Conservation (phyloP, 2,329 filamentous ascomycete genomes). For the Cladosporium sp. region DNA sequence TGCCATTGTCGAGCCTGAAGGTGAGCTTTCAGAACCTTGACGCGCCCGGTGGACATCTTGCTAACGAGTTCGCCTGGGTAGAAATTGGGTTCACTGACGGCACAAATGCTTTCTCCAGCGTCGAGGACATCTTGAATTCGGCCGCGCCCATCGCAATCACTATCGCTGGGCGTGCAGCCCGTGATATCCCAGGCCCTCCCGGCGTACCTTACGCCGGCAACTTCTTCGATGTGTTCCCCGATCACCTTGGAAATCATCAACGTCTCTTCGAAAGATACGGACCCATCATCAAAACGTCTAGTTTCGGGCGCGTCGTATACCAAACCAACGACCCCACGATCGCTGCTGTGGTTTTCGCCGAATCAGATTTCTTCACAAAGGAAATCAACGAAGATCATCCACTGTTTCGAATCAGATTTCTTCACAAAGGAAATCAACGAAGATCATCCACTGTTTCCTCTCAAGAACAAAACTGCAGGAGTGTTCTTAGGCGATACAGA, state of each 20-base stretch:
- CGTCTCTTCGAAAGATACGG: slow-evolving; percentile 38
- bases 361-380: slow-evolving; percentile 41
- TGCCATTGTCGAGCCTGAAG: slow-evolving; percentile 27
- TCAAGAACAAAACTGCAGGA: slow-evolving; percentile 30
- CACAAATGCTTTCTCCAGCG: background rate
- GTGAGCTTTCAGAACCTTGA: slow-evolving; percentile 13
- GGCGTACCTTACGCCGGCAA: slow-evolving; percentile 35
- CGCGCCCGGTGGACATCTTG: too few species aligned
- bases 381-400: slow-evolving; percentile 32
- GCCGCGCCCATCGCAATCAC: slow-evolving; percentile 34
- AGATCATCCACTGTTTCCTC: slow-evolving; percentile 29
- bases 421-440: slow-evolving; percentile 41
- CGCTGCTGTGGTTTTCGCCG: slow-evolving; percentile 30
- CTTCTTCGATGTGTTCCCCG: slow-evolving; percentile 35
- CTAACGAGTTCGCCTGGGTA: background rate
- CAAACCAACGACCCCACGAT: slow-evolving; percentile 36
- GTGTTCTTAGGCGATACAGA: slow-evolving; percentile 45
- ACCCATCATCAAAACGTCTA: slow-evolving; percentile 34
- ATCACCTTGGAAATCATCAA: slow-evolving; percentile 41
- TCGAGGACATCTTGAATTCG: background rate
- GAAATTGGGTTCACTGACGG: background rate
- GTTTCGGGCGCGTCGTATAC: slow-evolving; percentile 34
- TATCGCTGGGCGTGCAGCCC: slow-evolving; percentile 48
- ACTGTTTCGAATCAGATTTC: too few species aligned
- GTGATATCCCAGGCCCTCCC: slow-evolving; percentile 37